These are phyloP conservation scores for Rhodotorula glutinis DNA, from an alignment of 1,284 basidiomycete species.

Conservation along the genomic window DNA sequence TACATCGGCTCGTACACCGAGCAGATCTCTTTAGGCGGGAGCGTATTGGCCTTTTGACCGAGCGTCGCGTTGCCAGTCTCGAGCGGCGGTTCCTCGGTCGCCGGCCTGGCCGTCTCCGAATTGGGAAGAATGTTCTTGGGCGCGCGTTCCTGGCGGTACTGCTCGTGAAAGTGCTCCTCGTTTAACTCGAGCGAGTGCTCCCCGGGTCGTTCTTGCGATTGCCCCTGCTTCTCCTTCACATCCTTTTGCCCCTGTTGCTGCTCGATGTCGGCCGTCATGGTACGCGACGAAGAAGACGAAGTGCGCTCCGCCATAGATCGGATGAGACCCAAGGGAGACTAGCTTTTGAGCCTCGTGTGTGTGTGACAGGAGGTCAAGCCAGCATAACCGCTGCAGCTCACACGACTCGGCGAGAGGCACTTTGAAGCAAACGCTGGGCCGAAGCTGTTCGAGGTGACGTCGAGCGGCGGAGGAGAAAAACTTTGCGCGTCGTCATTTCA, in stretches of 20 bases:
- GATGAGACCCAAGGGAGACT: too few relatives aligned
- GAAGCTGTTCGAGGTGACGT: too few relatives aligned
- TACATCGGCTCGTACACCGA: slow-evolving; percentile 1
- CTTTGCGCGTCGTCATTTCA: too few relatives aligned
- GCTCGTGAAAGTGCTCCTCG: neutral
- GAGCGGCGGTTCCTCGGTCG: slow-evolving; percentile 16
- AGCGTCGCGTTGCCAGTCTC: slow-evolving; percentile 5
- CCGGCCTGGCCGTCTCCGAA: neutral
- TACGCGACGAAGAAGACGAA: slow-evolving; percentile 1
- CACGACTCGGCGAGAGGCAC: too few relatives aligned
- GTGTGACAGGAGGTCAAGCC: too few relatives aligned
- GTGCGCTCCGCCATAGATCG: neutral
- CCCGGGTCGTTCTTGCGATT: neutral
- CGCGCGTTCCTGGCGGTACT: neutral
- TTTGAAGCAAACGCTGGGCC: too few relatives aligned
- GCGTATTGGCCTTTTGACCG: neutral
- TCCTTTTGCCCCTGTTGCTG: neutral
- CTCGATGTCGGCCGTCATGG: neutral
- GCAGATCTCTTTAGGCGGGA: neutral
- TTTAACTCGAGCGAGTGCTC: neutral
- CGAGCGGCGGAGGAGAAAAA: too few relatives aligned
- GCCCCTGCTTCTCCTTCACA: neutral
- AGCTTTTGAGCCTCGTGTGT: too few relatives aligned
- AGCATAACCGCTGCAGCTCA: too few relatives aligned
- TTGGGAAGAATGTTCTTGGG: neutral